These are phyloP conservation scores for Pythium vanterpoolii DNA, from an alignment of 352 stramenopile genomes.

Conservation along the genomic window DNA sequence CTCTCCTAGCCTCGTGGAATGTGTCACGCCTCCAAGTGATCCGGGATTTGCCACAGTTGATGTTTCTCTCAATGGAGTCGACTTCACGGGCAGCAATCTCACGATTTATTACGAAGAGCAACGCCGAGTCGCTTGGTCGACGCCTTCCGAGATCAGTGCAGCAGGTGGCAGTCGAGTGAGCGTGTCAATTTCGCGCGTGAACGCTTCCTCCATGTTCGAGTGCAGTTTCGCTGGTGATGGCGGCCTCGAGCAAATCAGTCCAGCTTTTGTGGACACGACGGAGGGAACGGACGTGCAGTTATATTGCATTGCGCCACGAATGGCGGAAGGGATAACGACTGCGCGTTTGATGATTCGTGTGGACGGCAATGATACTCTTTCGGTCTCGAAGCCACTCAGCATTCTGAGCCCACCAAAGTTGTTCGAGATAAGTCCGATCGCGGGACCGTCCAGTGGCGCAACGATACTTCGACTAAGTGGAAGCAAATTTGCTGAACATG, in stretches of 20 bases:
- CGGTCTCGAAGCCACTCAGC: neutral
- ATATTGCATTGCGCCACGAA: constrained; percentile 6
- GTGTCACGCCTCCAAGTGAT: constrained; percentile 6
- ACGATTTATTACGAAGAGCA: constrained; percentile 16
- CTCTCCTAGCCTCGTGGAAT: neutral
- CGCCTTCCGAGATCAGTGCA: neutral
- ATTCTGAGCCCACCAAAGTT: neutral
- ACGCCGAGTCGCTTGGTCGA: neutral
- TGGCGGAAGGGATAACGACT: neutral
- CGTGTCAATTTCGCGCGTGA: neutral
- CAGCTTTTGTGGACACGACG: neutral
- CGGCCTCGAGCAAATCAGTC: neutral
- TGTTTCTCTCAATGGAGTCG: constrained; percentile 16
- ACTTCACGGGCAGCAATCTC: constrained; percentile 8
- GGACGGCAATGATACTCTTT: neutral
- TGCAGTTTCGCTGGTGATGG: constrained; percentile 7
- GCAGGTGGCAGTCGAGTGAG: constrained; percentile 11
- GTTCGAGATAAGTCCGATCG: neutral
- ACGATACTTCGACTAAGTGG: constrained; percentile 2
- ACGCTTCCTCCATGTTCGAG: neutral
- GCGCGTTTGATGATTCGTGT: neutral
- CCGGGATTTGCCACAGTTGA: constrained; percentile 16
- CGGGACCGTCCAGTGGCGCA: neutral
- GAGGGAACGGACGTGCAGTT: neutral
- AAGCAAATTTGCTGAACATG: neutral